phyloP scores from a whole-genome alignment of 192 early-diverging fungal species.

The Globomyces pollinis-pini region DNA sequence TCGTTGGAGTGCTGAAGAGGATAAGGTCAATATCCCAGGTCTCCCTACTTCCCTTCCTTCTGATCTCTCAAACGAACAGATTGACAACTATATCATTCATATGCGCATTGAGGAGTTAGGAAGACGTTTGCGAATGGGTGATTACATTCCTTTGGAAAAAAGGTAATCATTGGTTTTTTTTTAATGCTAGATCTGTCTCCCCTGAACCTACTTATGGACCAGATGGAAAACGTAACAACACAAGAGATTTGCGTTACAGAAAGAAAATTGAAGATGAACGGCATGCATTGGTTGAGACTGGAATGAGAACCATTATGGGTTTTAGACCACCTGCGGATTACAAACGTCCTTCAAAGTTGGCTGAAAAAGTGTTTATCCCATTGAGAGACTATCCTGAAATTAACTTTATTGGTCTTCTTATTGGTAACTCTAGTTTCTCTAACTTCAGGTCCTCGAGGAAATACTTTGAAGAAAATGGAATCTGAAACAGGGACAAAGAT shows the following conservation, averaged over 20 bases:
- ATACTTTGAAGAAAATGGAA: slow-evolving; percentile 94
- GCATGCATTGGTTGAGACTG: slow-evolving; percentile 74
- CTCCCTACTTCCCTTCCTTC: slow-evolving; percentile 71
- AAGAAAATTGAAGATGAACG: slow-evolving; percentile 92
- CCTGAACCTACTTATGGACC: slow-evolving; percentile 87
- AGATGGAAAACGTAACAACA: slow-evolving; percentile 94
- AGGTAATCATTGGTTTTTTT: slow-evolving; percentile 41
- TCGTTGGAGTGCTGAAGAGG: slow-evolving; percentile 81
- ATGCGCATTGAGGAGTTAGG: slow-evolving; percentile 89
- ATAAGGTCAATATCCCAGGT: slow-evolving; percentile 66
- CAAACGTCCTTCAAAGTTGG: slow-evolving; percentile 66
- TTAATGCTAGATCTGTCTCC: slow-evolving; percentile 74
- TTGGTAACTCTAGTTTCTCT: too few species aligned
- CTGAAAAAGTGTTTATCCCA: slow-evolving; percentile 95
- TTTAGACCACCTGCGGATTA: slow-evolving; percentile 92
- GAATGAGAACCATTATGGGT: slow-evolving; percentile 61
- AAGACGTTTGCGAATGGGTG: slow-evolving; percentile 68
- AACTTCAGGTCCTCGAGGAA: slow-evolving; percentile 91
- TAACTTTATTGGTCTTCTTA: slow-evolving; percentile 94
- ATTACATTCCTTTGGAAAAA: slow-evolving; percentile 75
- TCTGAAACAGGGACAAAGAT: slow-evolving; percentile 90
- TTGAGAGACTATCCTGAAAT: slow-evolving; percentile 93
- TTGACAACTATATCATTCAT: slow-evolving; percentile 72
- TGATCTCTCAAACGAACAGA: slow-evolving; percentile 68
- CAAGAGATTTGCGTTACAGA: slow-evolving; percentile 83